Evolutionary conservation across 441 rosid species (phyloP), one percentile per base, ranked within the genome.

Genomic region (Kokia cookei): DNA sequence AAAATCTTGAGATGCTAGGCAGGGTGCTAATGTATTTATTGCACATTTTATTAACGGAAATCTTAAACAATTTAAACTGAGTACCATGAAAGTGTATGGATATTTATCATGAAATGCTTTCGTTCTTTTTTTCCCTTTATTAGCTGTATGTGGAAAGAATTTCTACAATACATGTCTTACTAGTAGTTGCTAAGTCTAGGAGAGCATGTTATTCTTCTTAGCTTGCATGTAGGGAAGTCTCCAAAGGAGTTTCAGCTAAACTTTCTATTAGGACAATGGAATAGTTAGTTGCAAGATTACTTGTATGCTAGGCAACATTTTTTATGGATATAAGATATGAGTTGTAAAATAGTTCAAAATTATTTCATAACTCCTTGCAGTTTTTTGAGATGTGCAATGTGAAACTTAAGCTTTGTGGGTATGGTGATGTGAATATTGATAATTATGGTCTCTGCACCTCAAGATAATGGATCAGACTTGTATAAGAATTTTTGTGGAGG

Each of bases 1-100:
- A 62, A 93, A 89, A 86, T 80, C 87, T 77, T 88, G 81, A 90
- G 84, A 81, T 74, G 79, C 75, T 64, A 57, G 77, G 79, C 75
- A 11, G 69, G 73, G 58, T 72, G 76, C 79, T 65, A 66, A 73
- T 74, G 81, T 61, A 57, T 69, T 57, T 66, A 13, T n/a, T 66
- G 40, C 37, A 26, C 3, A 14, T 66, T 66, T 66, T 7, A 14
- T 29, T 47, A 14, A 45, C 47, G 55, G 37, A 66, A 26, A 64
- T 48, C 59, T 45, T 37, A 22, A 61, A 62, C 53, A 29, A 62
- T 70, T 73, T 71, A 73, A 76, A 63, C 63, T 76, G 77, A 76
- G 65, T 60, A 69, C 76, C 75, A 72, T 43, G 77, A 69, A 74
- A 74, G 67, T 75, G 82, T 53, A 69, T 29, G 48, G 69, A 65